phyloP scores from a whole-genome alignment of 176 grass and related monocot species.

The Eleusine coracana region DNA sequence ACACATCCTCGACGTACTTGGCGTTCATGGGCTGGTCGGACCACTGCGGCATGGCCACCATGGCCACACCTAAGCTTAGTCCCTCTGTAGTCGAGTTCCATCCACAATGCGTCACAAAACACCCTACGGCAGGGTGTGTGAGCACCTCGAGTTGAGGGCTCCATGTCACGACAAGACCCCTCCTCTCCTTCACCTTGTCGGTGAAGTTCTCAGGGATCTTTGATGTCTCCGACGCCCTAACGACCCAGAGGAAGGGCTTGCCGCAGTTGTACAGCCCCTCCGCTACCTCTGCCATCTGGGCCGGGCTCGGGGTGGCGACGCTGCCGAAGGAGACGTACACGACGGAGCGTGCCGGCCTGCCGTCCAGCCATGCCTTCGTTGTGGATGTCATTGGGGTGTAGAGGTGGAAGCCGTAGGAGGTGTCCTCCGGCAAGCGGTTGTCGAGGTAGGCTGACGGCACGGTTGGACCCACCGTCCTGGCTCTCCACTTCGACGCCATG shows the following conservation, averaged over 20 bases:
- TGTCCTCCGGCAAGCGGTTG: slow-evolving; percentile 15
- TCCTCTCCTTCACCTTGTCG: background rate
- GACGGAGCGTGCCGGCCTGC: slow-evolving; percentile 35
- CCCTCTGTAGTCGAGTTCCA: slow-evolving; percentile 72
- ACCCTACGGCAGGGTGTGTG: slow-evolving; percentile 48
- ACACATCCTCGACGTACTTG: slow-evolving; percentile 64
- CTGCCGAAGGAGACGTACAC: slow-evolving; percentile 72
- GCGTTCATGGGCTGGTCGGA: slow-evolving; percentile 70
- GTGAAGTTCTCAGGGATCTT: slow-evolving; percentile 35
- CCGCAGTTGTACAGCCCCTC: slow-evolving; percentile 38
- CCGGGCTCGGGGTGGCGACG: slow-evolving; percentile 4
- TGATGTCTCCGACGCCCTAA: slow-evolving; percentile 27
- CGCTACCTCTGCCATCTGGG: slow-evolving; percentile 53
- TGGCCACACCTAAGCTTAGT: slow-evolving; percentile 19
- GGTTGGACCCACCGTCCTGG: slow-evolving; percentile 36
- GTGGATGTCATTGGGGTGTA: slow-evolving; percentile 7
- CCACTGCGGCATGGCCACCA: slow-evolving; percentile 62
- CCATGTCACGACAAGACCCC: slow-evolving; percentile 53
- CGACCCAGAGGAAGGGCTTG: slow-evolving; percentile 68
- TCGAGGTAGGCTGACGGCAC: slow-evolving; percentile 39
- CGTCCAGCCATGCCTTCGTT: slow-evolving; percentile 41
- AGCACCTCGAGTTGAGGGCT: slow-evolving; percentile 69
- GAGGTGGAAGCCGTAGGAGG: slow-evolving; percentile 48
- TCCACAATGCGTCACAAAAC: slow-evolving; percentile 70
- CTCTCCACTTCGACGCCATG: slow-evolving; percentile 25